These are phyloP conservation scores for Malus fusca DNA, from an alignment of 306 rosid species.

Conservation along the genomic window DNA sequence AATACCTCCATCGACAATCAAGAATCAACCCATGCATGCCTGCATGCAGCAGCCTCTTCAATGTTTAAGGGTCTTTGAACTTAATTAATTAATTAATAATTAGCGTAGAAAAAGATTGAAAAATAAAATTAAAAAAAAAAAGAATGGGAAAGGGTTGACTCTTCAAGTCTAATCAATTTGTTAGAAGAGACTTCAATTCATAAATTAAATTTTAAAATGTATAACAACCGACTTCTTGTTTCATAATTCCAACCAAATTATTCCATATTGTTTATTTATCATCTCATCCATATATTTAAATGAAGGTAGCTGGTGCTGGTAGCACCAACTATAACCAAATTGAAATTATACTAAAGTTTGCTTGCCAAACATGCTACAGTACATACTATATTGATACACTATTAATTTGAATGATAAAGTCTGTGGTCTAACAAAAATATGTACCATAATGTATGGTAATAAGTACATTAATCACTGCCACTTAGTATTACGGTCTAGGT, in stretches of 20 bases:
- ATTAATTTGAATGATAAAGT: background rate
- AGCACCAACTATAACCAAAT: background rate
- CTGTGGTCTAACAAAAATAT: background rate
- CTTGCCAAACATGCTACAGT: background rate
- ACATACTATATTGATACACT: too few relatives aligned
- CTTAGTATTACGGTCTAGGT: too few relatives aligned
- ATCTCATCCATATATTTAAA: background rate
- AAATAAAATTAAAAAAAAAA: background rate
- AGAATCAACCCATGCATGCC: background rate
- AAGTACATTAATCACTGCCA: too few relatives aligned
- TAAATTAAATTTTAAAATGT: background rate
- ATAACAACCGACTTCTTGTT: conserved; percentile 4
- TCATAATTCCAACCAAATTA: background rate
- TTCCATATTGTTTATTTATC: background rate
- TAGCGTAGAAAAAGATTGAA: background rate
- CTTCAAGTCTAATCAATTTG: background rate
- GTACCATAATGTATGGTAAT: background rate
- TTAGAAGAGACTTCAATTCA: conserved; percentile 7
- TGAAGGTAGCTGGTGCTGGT: conserved; percentile 5
- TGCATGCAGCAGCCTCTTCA: background rate
- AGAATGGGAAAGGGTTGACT: background rate
- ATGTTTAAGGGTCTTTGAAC: background rate
- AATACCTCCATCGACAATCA: background rate
- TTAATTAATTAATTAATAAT: too few relatives aligned
- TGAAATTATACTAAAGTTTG: background rate